These are phyloP conservation scores for Talinum fruticosum DNA, from an alignment of 148 eudicot species.

Conservation along the genomic window DNA sequence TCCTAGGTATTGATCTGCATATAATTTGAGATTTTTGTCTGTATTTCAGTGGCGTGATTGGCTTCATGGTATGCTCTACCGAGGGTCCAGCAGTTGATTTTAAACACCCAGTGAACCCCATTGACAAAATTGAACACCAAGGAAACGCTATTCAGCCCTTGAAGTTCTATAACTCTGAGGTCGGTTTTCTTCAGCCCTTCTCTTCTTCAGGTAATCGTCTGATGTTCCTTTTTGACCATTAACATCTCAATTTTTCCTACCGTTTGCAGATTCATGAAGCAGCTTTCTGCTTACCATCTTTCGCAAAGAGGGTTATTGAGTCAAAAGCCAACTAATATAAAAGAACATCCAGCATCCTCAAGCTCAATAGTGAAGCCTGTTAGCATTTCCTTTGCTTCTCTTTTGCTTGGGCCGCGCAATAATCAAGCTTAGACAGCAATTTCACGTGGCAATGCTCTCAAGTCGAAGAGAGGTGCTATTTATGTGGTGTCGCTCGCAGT, in stretches of 20 bases:
- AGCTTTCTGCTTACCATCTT: conserved; percentile 93
- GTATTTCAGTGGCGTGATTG: conserved; percentile 79
- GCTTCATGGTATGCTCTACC: conserved; percentile 95
- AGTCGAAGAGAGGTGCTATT: background rate
- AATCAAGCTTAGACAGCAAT: conserved; percentile 3
- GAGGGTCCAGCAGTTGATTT: conserved; percentile 94
- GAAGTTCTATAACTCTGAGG: conserved; percentile 93
- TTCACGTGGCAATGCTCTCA: conserved; percentile 4
- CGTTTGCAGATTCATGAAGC: conserved; percentile 74
- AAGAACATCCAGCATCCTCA: background rate
- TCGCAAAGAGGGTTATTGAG: conserved; percentile 85
- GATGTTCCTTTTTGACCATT: background rate
- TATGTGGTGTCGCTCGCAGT: background rate
- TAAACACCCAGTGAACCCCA: conserved; percentile 81
- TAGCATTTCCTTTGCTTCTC: background rate
- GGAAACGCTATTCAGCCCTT: conserved; percentile 54
- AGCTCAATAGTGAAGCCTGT: background rate
- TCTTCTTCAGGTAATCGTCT: background rate
- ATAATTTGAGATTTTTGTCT: background rate
- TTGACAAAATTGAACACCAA: conserved; percentile 49
- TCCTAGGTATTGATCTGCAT: too few relatives aligned
- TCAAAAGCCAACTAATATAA: conserved; percentile 45
- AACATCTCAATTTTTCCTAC: background rate
- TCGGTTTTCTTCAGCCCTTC: conserved; percentile 16
- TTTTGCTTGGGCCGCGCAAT: conserved; percentile 17